Conservation (phyloP, 2,329 filamentous ascomycete genomes). For the Colletotrichum tropicale region DNA sequence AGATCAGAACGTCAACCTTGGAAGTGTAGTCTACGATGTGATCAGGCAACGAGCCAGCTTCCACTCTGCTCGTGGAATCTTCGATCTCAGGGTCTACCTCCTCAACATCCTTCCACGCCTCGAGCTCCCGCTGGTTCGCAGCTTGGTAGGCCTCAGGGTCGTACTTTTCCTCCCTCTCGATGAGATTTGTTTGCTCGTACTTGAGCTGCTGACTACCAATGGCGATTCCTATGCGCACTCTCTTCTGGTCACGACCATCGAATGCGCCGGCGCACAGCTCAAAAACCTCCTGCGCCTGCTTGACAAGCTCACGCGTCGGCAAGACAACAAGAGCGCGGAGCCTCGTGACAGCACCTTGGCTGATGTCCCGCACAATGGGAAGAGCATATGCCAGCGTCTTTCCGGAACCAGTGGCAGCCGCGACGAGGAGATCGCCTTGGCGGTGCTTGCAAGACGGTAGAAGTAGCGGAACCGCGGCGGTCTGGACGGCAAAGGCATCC, state of each 20-base stretch:
- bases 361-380: slow-evolving; percentile 80
- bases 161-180: slow-evolving; percentile 59
- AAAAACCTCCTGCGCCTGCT: slow-evolving; percentile 80
- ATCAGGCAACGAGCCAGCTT: slow-evolving; percentile 48
- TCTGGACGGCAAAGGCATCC: slow-evolving; percentile 80
- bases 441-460: slow-evolving; percentile 66
- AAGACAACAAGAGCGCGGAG: slow-evolving; percentile 85
- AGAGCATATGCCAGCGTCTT: slow-evolving; percentile 93
- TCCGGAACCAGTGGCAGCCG: slow-evolving; percentile 92
- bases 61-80: slow-evolving; percentile 32
- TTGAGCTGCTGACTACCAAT: slow-evolving; percentile 81
- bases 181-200: slow-evolving; percentile 58
- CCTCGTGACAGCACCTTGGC: slow-evolving; percentile 65
- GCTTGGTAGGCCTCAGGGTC: slow-evolving; percentile 64
- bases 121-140: slow-evolving; percentile 42
- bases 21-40: slow-evolving; percentile 71
- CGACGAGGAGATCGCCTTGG: slow-evolving; percentile 83
- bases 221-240: slow-evolving; percentile 80
- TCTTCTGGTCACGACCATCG: slow-evolving; percentile 60
- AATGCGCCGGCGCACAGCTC: slow-evolving; percentile 74
- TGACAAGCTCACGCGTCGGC: slow-evolving; percentile 88
- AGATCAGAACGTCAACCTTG: slow-evolving; percentile 86
- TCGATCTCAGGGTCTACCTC: slow-evolving; percentile 43
- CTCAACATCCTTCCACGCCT: slow-evolving; percentile 48
- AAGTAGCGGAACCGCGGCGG: slow-evolving; percentile 79